Conservation (phyloP, 2,329 filamentous ascomycete species). For the Hypomyces rosellus region DNA sequence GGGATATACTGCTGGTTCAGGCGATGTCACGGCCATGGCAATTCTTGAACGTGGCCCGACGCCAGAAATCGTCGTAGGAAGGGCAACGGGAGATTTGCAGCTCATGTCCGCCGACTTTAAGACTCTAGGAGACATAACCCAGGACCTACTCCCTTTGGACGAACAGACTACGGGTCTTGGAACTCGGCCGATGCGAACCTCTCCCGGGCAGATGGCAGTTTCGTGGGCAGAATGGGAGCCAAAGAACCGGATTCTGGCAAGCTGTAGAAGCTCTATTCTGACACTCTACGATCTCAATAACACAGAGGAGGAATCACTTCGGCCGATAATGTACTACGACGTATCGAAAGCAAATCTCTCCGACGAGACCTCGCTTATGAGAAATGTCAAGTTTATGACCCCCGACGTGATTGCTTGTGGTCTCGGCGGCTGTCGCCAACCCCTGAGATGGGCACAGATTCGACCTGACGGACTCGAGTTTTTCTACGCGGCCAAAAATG, state of each 20-base stretch:
- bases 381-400: constrained; percentile 40
- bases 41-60: constrained; percentile 31
- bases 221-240: constrained; percentile 29
- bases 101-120: constrained; percentile 34
- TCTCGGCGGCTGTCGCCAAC: constrained; percentile 34
- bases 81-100: constrained; percentile 44
- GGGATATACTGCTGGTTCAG: constrained; percentile 38
- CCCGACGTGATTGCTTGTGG: constrained; percentile 40
- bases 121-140: constrained; percentile 20
- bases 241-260: constrained; percentile 22
- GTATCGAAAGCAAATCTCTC: constrained; percentile 15
- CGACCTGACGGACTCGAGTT: constrained; percentile 40
- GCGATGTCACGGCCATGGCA: constrained; percentile 44
- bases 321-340: constrained; percentile 21
- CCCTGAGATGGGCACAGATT: constrained; percentile 40
- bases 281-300: constrained; percentile 23
- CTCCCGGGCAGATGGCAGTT: constrained; percentile 19
- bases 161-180: constrained; percentile 4
- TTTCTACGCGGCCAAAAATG: constrained; percentile 28
- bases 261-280: constrained; percentile 24
- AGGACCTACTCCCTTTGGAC: constrained; percentile 16
- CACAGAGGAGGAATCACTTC: constrained; percentile 8
- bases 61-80: constrained; percentile 38
- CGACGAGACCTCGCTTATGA: constrained; percentile 21
- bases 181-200: constrained; percentile 9